phyloP scores from a whole-genome alignment of 768 basidiomycete species.

The Termitomyces sp. region DNA sequence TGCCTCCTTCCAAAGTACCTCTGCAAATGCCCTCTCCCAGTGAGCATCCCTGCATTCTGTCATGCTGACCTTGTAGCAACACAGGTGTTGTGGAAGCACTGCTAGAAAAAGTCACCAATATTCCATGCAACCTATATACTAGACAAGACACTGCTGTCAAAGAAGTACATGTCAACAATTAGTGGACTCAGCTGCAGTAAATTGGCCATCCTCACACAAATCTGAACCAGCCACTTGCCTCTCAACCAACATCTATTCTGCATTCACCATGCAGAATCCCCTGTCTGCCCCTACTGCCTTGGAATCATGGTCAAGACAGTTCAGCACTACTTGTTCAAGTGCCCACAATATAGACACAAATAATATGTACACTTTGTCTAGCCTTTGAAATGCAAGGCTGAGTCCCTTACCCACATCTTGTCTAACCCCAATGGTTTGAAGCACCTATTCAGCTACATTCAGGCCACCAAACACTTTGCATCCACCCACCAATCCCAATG shows the following conservation, averaged over 20 bases:
- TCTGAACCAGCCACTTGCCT: not conserved
- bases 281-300: not conserved
- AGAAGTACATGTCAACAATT: not conserved
- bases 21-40: too few species aligned
- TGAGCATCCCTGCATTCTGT: not conserved
- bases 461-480: not conserved
- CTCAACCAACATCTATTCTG: not conserved
- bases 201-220: not conserved
- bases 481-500: too few species aligned
- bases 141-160: not conserved
- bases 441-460: not conserved
- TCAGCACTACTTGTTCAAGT: not conserved
- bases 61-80: not conserved
- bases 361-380: not conserved
- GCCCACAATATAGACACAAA: not conserved
- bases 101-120: not conserved
- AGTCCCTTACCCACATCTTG: not conserved
- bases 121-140: not conserved
- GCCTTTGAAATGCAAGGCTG: not conserved
- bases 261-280: not conserved
- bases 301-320: not conserved
- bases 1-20: too few species aligned
- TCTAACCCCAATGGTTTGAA: not conserved
- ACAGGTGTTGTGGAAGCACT: not conserved
- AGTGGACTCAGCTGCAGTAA: rapidly evolving